Evolutionary conservation across 352 stramenopile species (phyloP).

Genomic region (Pseudoperonospora humuli): DNA sequence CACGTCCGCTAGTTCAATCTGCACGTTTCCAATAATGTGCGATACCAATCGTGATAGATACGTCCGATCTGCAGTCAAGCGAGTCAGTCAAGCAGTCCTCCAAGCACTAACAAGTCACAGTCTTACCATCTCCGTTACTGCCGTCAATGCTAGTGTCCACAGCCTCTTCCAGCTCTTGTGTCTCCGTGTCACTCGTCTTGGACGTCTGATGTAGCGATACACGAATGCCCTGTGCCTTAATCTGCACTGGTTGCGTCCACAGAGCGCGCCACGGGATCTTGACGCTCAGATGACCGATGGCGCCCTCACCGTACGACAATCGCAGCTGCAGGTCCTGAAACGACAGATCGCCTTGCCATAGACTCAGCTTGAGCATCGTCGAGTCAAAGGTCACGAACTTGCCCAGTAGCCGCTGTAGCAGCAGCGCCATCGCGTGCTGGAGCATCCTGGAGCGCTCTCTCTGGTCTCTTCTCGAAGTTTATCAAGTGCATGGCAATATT

Average conservation of each 20-base stretch:
- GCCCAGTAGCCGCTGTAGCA: conserved; percentile 80
- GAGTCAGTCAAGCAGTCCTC: neutral
- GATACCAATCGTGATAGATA: conserved; percentile 77
- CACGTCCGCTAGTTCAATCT: conserved; percentile 77
- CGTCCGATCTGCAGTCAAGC: conserved; percentile 44
- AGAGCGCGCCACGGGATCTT: conserved; percentile 82
- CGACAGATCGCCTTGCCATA: conserved; percentile 81
- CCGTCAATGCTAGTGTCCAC: conserved; percentile 27
- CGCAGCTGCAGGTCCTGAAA: conserved; percentile 78
- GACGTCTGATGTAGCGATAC: conserved; percentile 61
- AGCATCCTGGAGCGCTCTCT: conserved; percentile 37
- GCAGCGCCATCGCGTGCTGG: conserved; percentile 69
- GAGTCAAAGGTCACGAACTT: conserved; percentile 87
- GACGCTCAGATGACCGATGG: conserved; percentile 68
- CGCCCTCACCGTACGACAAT: conserved; percentile 68
- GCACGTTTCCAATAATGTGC: conserved; percentile 82
- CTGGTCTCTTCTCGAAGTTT: too few species aligned
- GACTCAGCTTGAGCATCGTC: conserved; percentile 72
- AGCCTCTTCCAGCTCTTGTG: conserved; percentile 1
- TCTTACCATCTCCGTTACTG: conserved; percentile 33
- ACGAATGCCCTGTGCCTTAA: conserved; percentile 64
- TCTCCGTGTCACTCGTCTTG: conserved; percentile 11
- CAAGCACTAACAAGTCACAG: neutral
- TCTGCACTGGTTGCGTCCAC: conserved; percentile 77
- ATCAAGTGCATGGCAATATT: too few species aligned